Evolutionary conservation across 305 asterid species (phyloP), one percentile per base, ranked within the genome.

Genomic region (Plantago lanceolata): DNA sequence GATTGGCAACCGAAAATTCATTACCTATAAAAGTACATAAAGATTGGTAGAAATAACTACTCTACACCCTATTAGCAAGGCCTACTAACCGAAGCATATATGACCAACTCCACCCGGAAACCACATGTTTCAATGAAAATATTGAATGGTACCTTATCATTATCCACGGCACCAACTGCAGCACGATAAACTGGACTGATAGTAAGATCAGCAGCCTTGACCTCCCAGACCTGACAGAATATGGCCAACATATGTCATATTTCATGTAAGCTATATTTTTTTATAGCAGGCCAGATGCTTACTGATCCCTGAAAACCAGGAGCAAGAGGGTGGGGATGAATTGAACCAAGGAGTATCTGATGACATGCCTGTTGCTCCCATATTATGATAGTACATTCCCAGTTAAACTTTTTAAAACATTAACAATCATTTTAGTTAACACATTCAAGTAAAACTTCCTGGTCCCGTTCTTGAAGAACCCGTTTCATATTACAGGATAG

Each of bases 141-240:
- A 24, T 21, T 18, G 45, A 60, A 18, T 17, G 18, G 62, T 79
- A 90, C 95, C 96, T 90, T 94, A 56, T 80, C 81, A 26, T 80
- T 79, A 73, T 81, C 94, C 71, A 88, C 93, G 51, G 78, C 80
- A 64, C 99, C 97, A 73, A 75, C 73, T 45, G 97, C 99, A 72
- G 97, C 99, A 65, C 95, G 85, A 75, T 88, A 82, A 73, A 90
- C 97, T 11, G 94, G 94, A 81, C 99, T 94, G 70, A 94, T 81
- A 35, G 96, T 90, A 67, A 94, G 89, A 73, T 94, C 97, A 47
- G 97, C 95, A 48, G 99, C 96, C 84, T 93, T 93, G 61, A 93
- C 97, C 80, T 93, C 99, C 96, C 99, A 93, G 66, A 93, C 97
- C 99, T 89, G 64, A 73, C 44, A 45, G 19, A 61, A 64, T 33